Conservation (phyloP, 345 rosid genomes). For the Clausena lansium region DNA sequence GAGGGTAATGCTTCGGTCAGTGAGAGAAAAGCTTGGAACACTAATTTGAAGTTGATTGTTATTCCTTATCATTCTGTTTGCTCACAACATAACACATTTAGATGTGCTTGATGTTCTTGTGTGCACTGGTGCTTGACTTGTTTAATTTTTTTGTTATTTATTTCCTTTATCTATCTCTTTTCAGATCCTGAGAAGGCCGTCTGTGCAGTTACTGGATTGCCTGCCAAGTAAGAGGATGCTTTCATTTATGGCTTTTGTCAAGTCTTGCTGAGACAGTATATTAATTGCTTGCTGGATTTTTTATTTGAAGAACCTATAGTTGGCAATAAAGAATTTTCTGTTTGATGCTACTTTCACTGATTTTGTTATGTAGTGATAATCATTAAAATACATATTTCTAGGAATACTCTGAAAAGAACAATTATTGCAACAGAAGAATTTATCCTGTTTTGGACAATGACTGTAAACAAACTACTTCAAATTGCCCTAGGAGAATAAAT, state of each 20-base stretch:
- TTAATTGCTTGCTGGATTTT: not conserved
- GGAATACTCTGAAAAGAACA: not conserved
- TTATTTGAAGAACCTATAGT: not conserved
- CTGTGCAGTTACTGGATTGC: conserved; percentile 87
- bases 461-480: not conserved
- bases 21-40: not conserved
- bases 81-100: not conserved
- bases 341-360: not conserved
- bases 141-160: not conserved
- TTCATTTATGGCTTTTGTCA: conserved; percentile 12
- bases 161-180: conserved; percentile 21
- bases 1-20: not conserved
- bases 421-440: not conserved
- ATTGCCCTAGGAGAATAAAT: not conserved
- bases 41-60: not conserved
- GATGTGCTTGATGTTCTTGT: not conserved
- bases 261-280: not conserved
- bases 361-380: not conserved
- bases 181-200: conserved; percentile 81
- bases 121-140: not conserved
- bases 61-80: conserved; percentile 4
- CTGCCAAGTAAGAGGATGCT: conserved; percentile 73
- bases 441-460: not conserved
- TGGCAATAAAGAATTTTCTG: not conserved
- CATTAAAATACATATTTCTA: not conserved